Percentiles rank a stretch among this genome's conserved stretches.
phyloP scores from a whole-genome alignment of 805 yeast genomes.

The Saccharomycodes ludwigii region DNA sequence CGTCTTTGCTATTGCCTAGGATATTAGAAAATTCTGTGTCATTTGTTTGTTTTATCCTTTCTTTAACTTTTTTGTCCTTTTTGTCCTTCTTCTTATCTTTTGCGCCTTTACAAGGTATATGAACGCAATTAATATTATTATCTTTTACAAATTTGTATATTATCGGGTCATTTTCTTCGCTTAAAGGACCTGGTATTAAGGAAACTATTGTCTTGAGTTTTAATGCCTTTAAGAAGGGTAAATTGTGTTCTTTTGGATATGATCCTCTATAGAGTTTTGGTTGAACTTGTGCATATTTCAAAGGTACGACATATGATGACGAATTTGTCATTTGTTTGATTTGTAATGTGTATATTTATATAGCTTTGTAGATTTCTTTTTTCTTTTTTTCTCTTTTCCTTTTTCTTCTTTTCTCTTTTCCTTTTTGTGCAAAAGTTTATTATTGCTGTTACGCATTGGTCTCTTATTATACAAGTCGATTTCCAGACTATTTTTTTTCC shows the following conservation, averaged over 20 bases:
- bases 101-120: constrained; percentile 50
- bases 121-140: constrained; percentile 50
- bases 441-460: background rate
- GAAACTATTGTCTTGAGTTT: constrained; percentile 62
- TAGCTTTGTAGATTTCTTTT: no score
- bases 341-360: no score
- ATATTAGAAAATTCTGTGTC: no score
- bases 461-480: background rate
- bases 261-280: constrained; percentile 71
- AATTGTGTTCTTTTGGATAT: constrained; percentile 68
- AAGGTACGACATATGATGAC: constrained; percentile 46
- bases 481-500: no score
- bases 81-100: constrained; percentile 10
- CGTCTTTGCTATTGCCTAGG: no score
- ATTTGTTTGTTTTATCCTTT: constrained; percentile 3
- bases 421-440: background rate
- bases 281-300: constrained; percentile 62
- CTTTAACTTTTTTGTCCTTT: constrained; percentile 10
- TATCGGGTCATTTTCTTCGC: constrained; percentile 35
- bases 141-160: constrained; percentile 39
- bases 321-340: no score
- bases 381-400: no score
- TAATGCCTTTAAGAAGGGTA: constrained; percentile 53
- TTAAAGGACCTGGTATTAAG: constrained; percentile 66
- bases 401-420: no score